Conservation (phyloP, 345 rosid species). For the Eucalyptus marginata region DNA sequence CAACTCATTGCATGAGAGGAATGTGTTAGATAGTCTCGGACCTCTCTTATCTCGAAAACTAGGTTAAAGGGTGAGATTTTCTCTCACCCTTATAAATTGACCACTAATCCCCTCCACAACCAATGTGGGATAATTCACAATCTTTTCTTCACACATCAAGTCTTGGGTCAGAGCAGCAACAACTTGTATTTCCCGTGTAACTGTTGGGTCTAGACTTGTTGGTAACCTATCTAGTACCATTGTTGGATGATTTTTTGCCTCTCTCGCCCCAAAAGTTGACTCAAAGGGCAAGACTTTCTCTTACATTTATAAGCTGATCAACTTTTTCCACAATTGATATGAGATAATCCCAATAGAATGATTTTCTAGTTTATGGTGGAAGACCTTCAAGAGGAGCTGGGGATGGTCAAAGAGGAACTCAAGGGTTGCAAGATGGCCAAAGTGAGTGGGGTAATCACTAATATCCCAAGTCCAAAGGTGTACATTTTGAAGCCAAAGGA, state of each 20-base stretch:
- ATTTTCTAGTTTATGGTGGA: not conserved
- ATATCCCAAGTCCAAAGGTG: not conserved
- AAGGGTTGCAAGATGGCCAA: not conserved
- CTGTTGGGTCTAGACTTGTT: not conserved
- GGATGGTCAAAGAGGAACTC: not conserved
- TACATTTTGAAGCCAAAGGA: not conserved
- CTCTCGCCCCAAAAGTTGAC: not conserved
- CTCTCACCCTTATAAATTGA: not conserved
- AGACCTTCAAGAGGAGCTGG: not conserved
- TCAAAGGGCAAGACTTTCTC: not conserved
- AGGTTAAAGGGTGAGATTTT: not conserved
- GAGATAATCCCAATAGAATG: not conserved
- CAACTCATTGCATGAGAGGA: not conserved
- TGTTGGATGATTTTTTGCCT: not conserved
- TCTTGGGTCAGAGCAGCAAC: not conserved
- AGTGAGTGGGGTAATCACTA: not conserved
- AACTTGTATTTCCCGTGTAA: fast-evolving
- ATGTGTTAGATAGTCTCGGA: not conserved
- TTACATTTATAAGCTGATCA: fast-evolving
- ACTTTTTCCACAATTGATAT: not conserved
- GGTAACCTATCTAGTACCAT: not conserved
- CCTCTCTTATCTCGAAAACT: not conserved
- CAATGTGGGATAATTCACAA: not conserved
- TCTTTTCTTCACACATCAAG: not conserved
- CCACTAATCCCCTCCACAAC: not conserved